Evolutionary conservation across 139 green algal species (phyloP).

Genomic region (Yamagishiella unicocca): DNA sequence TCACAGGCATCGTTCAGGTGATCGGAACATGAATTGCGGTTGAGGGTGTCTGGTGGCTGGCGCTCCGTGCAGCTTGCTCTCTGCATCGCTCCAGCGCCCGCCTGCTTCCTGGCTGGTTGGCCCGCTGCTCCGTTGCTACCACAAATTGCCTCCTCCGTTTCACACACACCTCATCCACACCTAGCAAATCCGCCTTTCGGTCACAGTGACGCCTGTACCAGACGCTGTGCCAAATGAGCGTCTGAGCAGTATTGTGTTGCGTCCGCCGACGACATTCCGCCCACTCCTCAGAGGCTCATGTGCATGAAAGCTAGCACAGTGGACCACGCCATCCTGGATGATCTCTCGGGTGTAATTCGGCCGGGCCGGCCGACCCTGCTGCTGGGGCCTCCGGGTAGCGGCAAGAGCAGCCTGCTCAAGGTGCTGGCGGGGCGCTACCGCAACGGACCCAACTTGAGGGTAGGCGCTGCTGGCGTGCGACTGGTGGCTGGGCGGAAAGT

Average conservation of each 20-base stretch:
- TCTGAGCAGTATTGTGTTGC: too few relatives aligned
- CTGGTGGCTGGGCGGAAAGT: not conserved
- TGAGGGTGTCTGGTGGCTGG: too few relatives aligned
- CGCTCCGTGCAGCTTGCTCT: too few relatives aligned
- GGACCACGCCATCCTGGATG: constrained; percentile 53
- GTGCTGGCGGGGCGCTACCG: constrained; percentile 63
- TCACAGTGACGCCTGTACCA: too few relatives aligned
- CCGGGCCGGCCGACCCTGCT: constrained; percentile 74
- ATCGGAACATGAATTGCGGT: too few relatives aligned
- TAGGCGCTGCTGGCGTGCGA: not conserved
- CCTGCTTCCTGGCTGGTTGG: too few relatives aligned
- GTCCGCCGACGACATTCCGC: too few relatives aligned
- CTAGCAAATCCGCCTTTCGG: not conserved
- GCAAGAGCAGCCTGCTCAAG: constrained; percentile 72
- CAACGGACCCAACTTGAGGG: constrained; percentile 33
- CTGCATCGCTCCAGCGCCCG: too few relatives aligned
- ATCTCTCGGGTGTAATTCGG: not conserved
- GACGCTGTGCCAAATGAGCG: too few relatives aligned
- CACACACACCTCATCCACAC: not conserved
- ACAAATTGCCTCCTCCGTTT: too few relatives aligned
- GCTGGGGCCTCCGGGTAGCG: constrained; percentile 74
- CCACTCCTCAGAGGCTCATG: constrained; percentile 12
- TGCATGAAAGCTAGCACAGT: constrained; percentile 40
- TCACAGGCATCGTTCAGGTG: constrained; percentile 59
- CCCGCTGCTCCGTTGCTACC: too few relatives aligned